phyloP scores from a whole-genome alignment of 208 protist species.

The Leishmania martiniquensis region DNA sequence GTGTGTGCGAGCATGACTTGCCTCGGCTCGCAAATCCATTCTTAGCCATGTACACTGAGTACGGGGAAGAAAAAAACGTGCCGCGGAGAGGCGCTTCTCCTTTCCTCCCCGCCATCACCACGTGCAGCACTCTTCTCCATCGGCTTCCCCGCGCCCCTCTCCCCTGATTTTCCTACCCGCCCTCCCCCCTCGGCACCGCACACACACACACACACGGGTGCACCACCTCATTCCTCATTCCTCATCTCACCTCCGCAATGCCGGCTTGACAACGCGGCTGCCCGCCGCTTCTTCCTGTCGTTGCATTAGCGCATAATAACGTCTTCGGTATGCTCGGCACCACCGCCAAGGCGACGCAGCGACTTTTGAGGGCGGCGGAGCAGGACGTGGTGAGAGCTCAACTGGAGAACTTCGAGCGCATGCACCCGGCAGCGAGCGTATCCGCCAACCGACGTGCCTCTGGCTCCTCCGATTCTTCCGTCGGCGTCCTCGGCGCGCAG shows the following conservation, averaged over 20 bases:
- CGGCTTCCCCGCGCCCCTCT: too few relatives aligned
- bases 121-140: not conserved
- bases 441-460: not conserved
- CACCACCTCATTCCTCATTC: not conserved
- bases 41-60: too few relatives aligned
- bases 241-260: not conserved
- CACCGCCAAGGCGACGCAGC: not conserved
- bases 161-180: not conserved
- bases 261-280: not conserved
- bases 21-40: too few relatives aligned
- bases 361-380: constrained; percentile 4
- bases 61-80: too few relatives aligned
- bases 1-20: too few relatives aligned
- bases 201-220: not conserved
- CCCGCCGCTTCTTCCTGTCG: not conserved
- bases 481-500: not conserved
- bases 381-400: constrained; percentile 24
- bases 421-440: not conserved
- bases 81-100: too few relatives aligned
- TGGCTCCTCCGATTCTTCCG: constrained; percentile 21
- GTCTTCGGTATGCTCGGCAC: constrained; percentile 3
- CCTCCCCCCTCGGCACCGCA: not conserved
- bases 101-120: not conserved
- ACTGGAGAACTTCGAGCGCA: constrained; percentile 18
- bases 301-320: not conserved